Base-by-base conservation (phyloP, 2,329 filamentous ascomycete species). In the Exophiala oligosperma region DNA sequence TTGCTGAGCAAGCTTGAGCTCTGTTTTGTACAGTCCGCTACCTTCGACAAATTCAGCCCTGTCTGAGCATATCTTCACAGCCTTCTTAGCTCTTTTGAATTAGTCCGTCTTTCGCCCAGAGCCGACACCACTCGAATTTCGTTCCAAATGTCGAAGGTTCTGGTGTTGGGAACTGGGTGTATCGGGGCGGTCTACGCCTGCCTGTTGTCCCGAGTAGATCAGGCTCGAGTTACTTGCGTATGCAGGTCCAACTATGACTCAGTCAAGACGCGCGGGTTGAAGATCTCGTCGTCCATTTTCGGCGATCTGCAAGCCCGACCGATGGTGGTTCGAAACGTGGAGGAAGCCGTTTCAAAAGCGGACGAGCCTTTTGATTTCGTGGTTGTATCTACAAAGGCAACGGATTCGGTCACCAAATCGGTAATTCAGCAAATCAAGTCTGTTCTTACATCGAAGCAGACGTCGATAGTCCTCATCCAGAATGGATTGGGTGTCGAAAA, bases 161-260 rank as follows among this genome's bases (percentile, higher is more conserved):
- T 50, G 14, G 48, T 50, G 11, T 29, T 50, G 12, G 48, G 48
- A 12, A 50, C 48, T 37, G 48, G 48, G 8, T 14, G 48, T 29
- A 47, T 54, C 17, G 51, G 51, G 3, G 6, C 38, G 3, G 38
- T 54, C 7, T 54, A 54, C 38, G n/a, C 51, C 6, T 54, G 23
- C 28, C 29, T 54, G 7, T 54, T 23, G 24, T 4, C 21, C 6
- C 17, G 6, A 24, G 14, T n/a, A 24, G 28, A 28, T 28, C 26
- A 28, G 11, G 23, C 14, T 9, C 7, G 3, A 54, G 51, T 47
- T 28, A 54, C 51, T 28, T 54, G 51, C 29, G 84, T 89, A 55
- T 90, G 87, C 62, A 83, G 88, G 49, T 90, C 87, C 46, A 91
- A 91, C 75, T 90, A 89, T 77, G 73, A 77, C 29, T 82, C 81